Percentiles rank a stretch among this genome's conserved stretches.
phyloP scores from a whole-genome alignment of 305 asterid genomes.

The Fraxinus dipetala region DNA sequence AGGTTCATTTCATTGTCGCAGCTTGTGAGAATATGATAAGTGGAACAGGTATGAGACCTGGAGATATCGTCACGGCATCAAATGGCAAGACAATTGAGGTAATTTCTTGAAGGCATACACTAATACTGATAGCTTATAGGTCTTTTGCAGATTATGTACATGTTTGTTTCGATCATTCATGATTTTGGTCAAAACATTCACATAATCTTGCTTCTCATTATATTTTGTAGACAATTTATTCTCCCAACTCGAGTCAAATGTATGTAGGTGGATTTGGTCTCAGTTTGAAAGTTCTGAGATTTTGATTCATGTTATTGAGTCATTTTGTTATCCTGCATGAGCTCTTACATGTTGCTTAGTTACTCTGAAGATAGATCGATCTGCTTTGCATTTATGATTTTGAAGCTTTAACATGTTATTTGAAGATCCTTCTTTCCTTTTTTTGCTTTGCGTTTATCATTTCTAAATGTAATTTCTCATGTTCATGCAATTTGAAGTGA shows the following conservation, averaged over 20 bases:
- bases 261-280: background rate
- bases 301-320: background rate
- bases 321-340: background rate
- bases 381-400: background rate
- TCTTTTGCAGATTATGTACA: background rate
- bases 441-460: background rate
- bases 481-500: background rate
- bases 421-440: background rate
- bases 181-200: background rate
- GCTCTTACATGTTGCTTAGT: background rate
- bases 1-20: constrained; percentile 63
- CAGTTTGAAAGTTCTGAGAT: background rate
- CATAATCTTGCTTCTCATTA: background rate
- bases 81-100: constrained; percentile 69
- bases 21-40: constrained; percentile 71
- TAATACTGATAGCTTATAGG: background rate
- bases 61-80: constrained; percentile 57
- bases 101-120: background rate
- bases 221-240: background rate
- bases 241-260: background rate
- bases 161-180: background rate
- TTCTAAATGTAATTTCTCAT: background rate
- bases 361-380: background rate
- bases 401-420: background rate
- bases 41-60: constrained; percentile 68